Evolutionary conservation across 305 asterid species (phyloP), one percentile per base, ranked within the genome.

Genomic region (Stenogyne calaminthoides): DNA sequence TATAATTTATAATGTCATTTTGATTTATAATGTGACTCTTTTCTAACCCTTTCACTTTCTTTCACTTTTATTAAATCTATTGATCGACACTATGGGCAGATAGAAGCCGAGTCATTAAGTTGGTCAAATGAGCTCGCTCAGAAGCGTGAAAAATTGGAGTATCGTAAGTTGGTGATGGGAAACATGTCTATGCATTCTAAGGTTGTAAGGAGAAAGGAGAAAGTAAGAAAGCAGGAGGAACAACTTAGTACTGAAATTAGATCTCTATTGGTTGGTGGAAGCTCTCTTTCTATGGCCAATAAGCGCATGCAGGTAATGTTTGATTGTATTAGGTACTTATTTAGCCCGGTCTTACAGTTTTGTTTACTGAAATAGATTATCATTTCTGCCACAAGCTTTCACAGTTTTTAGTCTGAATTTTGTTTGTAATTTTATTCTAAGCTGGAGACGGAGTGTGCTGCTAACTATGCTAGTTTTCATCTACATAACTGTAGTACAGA

Each of bases 151-250:
- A 89, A 84, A 71, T 72, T 90, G 79, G 93, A 88, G 80, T 82
- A 82, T 70, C 96, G 92, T 77, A 88, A 94, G 81, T 87, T 92
- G 87, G 87, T 88, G 77, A 94, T 94, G 97, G 98, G 96, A 75
- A 94, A 89, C 84, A 92, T 80, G 96, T 85, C 90, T 9, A 88
- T 94, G 98, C 88, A 81, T 54, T 92, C 99, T 27, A 92, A 92
- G 84, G 95, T 94, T 71, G 80, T 82, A 7, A 85, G 88, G 85
- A n/a, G n/a, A n/a, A n/a, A n/a, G n/a, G 98, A 92, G 79, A 89
- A 88, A 81, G 92, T 84, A 22, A 88, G 87, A 77, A 92, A 84
- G 85, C 98, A 88, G 76, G 99, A 94, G 84, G 97, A 92, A 72
- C 91, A 84, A 76, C 99, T 94, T 70, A 81, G 91, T 80, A 70